A percentile compares a stretch with the other conserved stretches of the same genome.
Evolutionary conservation across 1,284 basidiomycete species (phyloP).

Genomic region (Agaricales sp.): DNA sequence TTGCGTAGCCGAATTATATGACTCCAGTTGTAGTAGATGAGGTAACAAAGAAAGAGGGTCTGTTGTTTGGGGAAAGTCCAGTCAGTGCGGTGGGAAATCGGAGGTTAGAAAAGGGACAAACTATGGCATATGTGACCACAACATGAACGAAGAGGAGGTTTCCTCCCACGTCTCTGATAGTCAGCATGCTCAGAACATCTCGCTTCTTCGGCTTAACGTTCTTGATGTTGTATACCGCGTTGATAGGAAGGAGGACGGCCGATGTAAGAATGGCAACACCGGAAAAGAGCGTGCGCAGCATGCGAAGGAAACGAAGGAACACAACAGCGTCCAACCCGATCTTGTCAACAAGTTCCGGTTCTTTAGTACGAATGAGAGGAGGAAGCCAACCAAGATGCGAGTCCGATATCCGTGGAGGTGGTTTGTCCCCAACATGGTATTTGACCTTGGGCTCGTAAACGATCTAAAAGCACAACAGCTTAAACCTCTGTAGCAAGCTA

Average conservation of each 20-base stretch:
- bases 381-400: slow-evolving; percentile 83
- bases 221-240: slow-evolving; percentile 52
- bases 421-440: slow-evolving; percentile 76
- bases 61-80: not conserved
- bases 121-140: slow-evolving; percentile 61
- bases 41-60: slow-evolving; percentile 52
- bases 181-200: slow-evolving; percentile 65
- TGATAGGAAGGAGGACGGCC: slow-evolving; percentile 73
- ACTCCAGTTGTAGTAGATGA: slow-evolving; percentile 66
- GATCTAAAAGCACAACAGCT: slow-evolving; percentile 9
- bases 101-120: not conserved
- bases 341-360: slow-evolving; percentile 83
- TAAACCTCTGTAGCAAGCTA: not conserved
- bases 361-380: slow-evolving; percentile 76
- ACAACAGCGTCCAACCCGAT: slow-evolving; percentile 90
- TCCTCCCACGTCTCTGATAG: slow-evolving; percentile 66
- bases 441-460: slow-evolving; percentile 86
- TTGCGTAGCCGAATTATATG: slow-evolving; percentile 60
- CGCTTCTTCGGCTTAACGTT: slow-evolving; percentile 39
- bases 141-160: slow-evolving; percentile 68
- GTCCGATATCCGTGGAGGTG: slow-evolving; percentile 73
- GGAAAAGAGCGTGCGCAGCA: slow-evolving; percentile 76
- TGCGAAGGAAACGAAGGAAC: slow-evolving; percentile 86
- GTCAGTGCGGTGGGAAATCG: not conserved
- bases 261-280: slow-evolving; percentile 59